Conservation (phyloP, 495 filamentous ascomycete species). For the Corynascus novoguineensis region DNA sequence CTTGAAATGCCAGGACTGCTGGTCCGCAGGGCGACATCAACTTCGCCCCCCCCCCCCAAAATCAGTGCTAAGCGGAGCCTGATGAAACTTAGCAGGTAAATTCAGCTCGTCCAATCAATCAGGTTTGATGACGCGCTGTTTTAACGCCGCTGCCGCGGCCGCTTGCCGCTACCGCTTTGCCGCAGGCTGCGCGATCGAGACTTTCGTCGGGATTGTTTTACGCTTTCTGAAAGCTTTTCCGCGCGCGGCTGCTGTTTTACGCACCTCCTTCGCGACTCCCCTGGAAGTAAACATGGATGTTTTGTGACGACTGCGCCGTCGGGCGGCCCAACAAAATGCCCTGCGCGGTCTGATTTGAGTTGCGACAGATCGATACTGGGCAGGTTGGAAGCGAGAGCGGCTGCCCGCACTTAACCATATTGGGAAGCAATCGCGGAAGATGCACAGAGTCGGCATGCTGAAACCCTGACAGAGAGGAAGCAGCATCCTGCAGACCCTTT, state of each 20-base stretch:
- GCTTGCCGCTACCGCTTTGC: too few species aligned
- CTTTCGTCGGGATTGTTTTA: neutral
- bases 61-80: neutral
- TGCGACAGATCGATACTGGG: neutral
- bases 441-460: neutral
- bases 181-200: too few species aligned
- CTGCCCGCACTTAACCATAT: slow-evolving; percentile 2
- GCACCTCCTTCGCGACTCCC: too few species aligned
- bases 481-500: too few species aligned
- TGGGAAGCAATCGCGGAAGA: slow-evolving; percentile 4
- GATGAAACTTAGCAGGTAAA: slow-evolving; percentile 1
- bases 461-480: slow-evolving; percentile 1
- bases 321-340: neutral
- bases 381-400: slow-evolving; percentile 5
- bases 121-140: neutral
- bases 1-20: neutral
- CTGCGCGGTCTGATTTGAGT: neutral
- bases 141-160: neutral
- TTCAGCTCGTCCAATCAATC: neutral
- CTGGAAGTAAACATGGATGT: too few species aligned
- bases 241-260: neutral
- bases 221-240: neutral
- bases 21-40: neutral
- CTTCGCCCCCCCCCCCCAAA: too few species aligned
- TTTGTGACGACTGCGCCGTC: neutral